Conservation (phyloP, 1,284 basidiomycete genomes). For the Melampsora abietis-canadensis region DNA sequence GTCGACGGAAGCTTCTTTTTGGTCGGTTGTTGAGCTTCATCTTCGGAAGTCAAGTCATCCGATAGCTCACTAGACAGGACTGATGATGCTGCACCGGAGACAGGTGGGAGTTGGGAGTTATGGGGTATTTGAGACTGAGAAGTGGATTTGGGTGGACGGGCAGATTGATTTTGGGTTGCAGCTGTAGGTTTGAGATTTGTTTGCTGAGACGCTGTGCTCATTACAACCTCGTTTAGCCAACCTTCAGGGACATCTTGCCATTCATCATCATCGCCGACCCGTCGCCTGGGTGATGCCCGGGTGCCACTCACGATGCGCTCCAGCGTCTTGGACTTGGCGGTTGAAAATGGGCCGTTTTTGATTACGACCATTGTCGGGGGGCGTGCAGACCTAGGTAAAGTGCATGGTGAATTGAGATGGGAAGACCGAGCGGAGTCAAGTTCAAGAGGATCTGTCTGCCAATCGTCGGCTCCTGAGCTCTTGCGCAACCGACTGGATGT, state of each 20-base stretch:
- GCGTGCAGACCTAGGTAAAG: constrained; percentile 4
- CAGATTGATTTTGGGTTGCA: background rate
- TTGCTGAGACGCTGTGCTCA: background rate
- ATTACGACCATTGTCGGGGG: constrained; percentile 27
- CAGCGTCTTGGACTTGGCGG: background rate
- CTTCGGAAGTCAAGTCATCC: constrained; percentile 26
- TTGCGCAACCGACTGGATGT: constrained; percentile 21
- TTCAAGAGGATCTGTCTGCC: background rate
- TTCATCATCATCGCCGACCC: constrained; percentile 1
- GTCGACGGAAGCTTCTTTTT: too few species aligned
- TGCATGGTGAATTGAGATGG: background rate
- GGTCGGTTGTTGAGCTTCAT: background rate
- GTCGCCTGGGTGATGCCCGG: constrained; percentile 3
- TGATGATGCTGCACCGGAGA: constrained; percentile 2
- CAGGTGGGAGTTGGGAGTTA: too few species aligned
- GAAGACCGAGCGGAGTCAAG: background rate
- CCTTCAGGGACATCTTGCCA: constrained; percentile 31
- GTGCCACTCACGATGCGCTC: constrained; percentile 8
- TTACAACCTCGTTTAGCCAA: constrained; percentile 29
- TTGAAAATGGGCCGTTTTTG: constrained; percentile 6
- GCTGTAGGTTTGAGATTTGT: constrained; percentile 1
- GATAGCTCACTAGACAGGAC: constrained; percentile 32
- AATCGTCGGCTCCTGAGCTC: constrained; percentile 1
- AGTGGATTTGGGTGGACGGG: background rate
- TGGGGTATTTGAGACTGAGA: background rate